phyloP scores from a whole-genome alignment of 106 monocot species.

The Dendrobium huoshanense region DNA sequence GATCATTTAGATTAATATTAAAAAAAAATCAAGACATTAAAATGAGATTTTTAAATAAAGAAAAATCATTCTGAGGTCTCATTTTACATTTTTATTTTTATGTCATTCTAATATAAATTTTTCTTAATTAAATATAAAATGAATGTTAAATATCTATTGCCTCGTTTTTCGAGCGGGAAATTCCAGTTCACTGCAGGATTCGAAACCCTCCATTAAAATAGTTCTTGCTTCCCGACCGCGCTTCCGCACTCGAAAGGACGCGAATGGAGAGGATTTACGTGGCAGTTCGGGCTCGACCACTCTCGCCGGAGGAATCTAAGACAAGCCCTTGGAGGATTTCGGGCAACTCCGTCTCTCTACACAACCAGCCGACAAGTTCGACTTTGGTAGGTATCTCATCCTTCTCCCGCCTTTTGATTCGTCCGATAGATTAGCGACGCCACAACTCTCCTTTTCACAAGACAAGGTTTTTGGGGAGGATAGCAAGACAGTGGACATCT shows the following conservation, averaged over 20 bases:
- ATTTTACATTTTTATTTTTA: no score
- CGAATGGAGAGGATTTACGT: conserved; percentile 87
- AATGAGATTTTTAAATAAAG: no score
- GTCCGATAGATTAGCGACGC: neutral
- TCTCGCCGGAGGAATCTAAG: conserved; percentile 62
- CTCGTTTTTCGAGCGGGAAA: conserved; percentile 3
- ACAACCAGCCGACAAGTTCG: conserved; percentile 56
- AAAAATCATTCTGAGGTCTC: no score
- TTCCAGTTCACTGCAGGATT: neutral
- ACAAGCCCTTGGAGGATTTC: conserved; percentile 68
- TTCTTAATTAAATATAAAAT: no score
- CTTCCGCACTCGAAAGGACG: neutral
- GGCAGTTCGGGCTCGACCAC: conserved; percentile 64
- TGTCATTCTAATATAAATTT: no score
- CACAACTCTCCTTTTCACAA: conserved; percentile 6
- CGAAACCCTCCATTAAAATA: neutral
- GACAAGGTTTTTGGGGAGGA: conserved; percentile 84
- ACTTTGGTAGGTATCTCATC: conserved; percentile 44
- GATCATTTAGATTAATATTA: no score
- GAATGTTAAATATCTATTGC: no score
- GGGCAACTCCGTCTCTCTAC: conserved; percentile 57
- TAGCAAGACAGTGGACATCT: conserved; percentile 55
- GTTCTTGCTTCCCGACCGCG: neutral
- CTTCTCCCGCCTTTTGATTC: neutral
- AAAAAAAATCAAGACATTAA: no score